Evolutionary conservation across 1,284 basidiomycete genomes (phyloP).

Genomic region (Puccinia polysora): DNA sequence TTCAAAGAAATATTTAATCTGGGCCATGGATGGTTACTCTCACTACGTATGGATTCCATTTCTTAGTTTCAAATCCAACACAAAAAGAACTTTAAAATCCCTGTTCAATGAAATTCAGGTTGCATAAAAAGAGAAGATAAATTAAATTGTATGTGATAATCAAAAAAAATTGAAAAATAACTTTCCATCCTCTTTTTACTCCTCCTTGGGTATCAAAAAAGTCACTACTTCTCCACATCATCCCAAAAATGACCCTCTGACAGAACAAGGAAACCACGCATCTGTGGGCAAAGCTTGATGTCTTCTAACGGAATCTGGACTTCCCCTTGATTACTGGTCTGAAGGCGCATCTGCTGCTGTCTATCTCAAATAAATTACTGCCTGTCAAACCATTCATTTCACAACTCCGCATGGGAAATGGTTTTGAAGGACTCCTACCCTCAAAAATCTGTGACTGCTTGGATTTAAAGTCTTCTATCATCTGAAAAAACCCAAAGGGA

Average conservation of each 20-base stretch:
- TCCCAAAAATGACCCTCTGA: neutral
- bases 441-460: neutral
- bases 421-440: neutral
- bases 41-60: neutral
- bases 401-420: neutral
- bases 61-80: neutral
- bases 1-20: neutral
- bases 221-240: neutral
- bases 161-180: neutral
- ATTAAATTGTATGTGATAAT: neutral
- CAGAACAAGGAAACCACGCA: neutral
- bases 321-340: neutral
- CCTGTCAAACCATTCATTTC: neutral
- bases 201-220: neutral
- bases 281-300: neutral
- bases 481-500: neutral
- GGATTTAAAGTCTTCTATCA: neutral
- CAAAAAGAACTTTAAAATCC: neutral
- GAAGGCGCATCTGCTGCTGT: neutral
- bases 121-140: neutral
- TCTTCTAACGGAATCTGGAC: neutral
- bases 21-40: neutral
- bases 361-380: neutral
- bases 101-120: neutral
- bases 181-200: neutral